Percentiles rank a stretch among this genome's conserved stretches.
These are phyloP conservation scores for Fomitopsis pulvina DNA, from an alignment of 768 basidiomycete species.

Conservation along the genomic window DNA sequence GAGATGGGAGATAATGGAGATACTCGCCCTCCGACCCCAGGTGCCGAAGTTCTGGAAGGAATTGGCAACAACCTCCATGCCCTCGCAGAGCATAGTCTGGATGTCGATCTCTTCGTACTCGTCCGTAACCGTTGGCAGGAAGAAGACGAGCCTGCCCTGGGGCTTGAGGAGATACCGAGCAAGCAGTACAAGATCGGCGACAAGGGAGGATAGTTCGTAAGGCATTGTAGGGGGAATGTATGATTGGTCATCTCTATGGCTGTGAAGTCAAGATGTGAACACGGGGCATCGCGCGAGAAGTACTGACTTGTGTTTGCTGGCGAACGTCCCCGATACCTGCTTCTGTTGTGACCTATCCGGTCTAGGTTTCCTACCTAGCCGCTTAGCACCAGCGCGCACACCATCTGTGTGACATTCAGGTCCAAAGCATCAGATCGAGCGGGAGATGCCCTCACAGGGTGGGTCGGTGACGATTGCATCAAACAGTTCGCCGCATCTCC, in stretches of 20 bases:
- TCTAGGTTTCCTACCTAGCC: conserved; percentile 61
- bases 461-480: conserved; percentile 95
- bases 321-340: neutral
- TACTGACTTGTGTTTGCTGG: neutral
- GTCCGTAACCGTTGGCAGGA: conserved; percentile 88
- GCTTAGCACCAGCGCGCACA: conserved; percentile 83
- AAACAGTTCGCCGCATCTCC: conserved; percentile 83
- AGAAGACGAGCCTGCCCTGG: conserved; percentile 88
- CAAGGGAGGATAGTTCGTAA: conserved; percentile 85
- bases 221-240: conserved; percentile 90
- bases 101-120: conserved; percentile 89
- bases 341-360: conserved; percentile 8
- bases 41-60: conserved; percentile 91
- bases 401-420: conserved; percentile 55
- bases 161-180: conserved; percentile 83
- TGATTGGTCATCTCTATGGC: conserved; percentile 47
- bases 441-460: conserved; percentile 56
- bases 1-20: neutral
- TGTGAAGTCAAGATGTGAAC: neutral
- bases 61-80: conserved; percentile 85
- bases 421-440: neutral
- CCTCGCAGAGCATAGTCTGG: conserved; percentile 67
- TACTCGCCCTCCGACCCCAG: conserved; percentile 88
- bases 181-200: conserved; percentile 72
- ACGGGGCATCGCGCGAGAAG: neutral